Base-by-base conservation (phyloP, 2,329 filamentous ascomycete genomes). In the Venturia carpophila region DNA sequence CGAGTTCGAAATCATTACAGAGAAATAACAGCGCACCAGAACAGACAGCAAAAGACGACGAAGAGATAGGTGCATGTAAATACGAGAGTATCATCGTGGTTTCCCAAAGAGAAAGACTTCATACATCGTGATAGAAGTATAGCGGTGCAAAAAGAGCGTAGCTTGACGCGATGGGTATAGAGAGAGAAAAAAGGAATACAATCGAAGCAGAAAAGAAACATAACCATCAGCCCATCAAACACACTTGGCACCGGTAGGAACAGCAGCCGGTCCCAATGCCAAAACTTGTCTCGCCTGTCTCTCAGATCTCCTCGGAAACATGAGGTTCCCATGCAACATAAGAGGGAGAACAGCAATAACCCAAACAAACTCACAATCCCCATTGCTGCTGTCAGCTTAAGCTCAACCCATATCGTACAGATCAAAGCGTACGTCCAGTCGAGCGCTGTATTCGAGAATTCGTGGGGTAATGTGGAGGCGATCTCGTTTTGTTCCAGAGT, bases 401-500 rank as follows among this genome's bases (percentile, higher is more conserved):
- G 19, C 39, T 65, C 64, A 6, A 62, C 58, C 39, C 39, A 65
- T 0, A 65, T 55, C 2, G 64, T 62, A 30, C 37, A 41, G 5
- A 47, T n/a, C 11, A 62, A 41, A 6, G 64, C 64, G 15, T 42
- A 42, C 4, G 39, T 21, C 64, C 64, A 65, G 27, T 56, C 41
- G 21, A 62, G 19, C n/a, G 41, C 30, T 19, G 30, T 24, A 11
- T 58, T 34, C 9, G 55, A 65, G n/a, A 49, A 49, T 3, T 61
- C 24, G 21, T 10, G 41, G 9, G 52, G 52, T 58, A n/a, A 15
- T 11, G 52, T 58, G 30, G 52, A 58, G 1, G 27, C 42, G 37
- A 27, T 43, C 24, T 65, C 64, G 55, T 62, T 37, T 27, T 65
- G 30, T 58, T 62, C 37, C 27, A 81, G 74, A 58, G 81, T 77